A percentile compares a stretch with the other conserved stretches of the same genome.
phyloP scores from a whole-genome alignment of 2,329 filamentous ascomycete genomes.

The Alternaria solani region DNA sequence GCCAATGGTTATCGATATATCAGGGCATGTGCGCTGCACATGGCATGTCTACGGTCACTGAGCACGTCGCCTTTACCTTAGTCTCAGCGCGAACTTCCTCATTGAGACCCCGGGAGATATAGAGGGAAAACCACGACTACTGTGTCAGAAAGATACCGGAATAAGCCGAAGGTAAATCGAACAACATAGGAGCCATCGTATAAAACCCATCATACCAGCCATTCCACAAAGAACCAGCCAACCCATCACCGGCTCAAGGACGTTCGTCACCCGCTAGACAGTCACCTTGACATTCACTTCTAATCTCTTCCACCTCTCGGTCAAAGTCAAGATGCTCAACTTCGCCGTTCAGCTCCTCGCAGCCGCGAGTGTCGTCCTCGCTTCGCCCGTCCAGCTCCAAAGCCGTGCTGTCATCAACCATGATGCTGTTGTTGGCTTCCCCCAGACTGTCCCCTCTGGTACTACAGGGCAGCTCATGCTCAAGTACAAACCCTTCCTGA shows the following conservation, averaged over 20 bases:
- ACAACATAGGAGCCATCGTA: not conserved
- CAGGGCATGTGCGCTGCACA: conserved; percentile 16
- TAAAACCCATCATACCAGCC: conserved; percentile 1
- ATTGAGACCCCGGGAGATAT: conserved; percentile 1
- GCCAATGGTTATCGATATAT: conserved; percentile 12
- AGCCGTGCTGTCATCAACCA: conserved; percentile 55
- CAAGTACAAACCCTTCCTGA: conserved; percentile 64
- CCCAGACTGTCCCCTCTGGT: conserved; percentile 61
- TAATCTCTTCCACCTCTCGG: not conserved
- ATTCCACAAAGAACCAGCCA: not conserved
- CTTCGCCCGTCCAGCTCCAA: conserved; percentile 38
- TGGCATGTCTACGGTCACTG: not conserved
- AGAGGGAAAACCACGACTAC: not conserved
- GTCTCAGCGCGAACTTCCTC: conserved; percentile 9
- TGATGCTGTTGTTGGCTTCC: conserved; percentile 62
- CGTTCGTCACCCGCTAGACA: not conserved
- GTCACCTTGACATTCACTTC: not conserved
- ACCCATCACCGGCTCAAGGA: not conserved
- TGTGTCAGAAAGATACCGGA: not conserved
- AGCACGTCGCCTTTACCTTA: not conserved
- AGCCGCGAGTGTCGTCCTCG: conserved; percentile 29
- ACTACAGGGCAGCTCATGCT: conserved; percentile 59
- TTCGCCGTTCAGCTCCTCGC: conserved; percentile 36
- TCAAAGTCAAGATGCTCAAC: conserved; percentile 32
- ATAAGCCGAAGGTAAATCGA: not conserved